Conservation (phyloP, 2,329 filamentous ascomycete species). For the Fusarium sp. region DNA sequence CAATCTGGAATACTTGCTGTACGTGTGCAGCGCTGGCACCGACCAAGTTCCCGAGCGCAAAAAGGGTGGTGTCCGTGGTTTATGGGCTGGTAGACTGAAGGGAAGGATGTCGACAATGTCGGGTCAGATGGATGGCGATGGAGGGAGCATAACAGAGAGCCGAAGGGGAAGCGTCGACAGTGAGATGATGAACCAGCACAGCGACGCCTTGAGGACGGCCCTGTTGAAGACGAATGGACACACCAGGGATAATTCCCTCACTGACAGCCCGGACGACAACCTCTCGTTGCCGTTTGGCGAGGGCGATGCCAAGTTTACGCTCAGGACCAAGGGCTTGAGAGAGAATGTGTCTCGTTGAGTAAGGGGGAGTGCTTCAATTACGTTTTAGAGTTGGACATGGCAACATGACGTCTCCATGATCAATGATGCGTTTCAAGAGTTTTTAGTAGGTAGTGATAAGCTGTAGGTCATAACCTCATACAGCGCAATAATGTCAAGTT, state of each 20-base stretch:
- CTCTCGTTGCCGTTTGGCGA: constrained; percentile 60
- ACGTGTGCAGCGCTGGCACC: constrained; percentile 84
- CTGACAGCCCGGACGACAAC: constrained; percentile 32
- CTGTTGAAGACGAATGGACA: constrained; percentile 41
- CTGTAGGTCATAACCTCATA: neutral
- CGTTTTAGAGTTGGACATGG: neutral
- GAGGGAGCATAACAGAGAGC: constrained; percentile 52
- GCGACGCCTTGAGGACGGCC: constrained; percentile 55
- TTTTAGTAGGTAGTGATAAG: neutral
- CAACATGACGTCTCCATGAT: neutral
- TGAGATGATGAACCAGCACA: constrained; percentile 51
- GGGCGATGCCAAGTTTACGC: constrained; percentile 57
- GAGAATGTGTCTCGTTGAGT: constrained; percentile 54
- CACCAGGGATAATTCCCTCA: constrained; percentile 19
- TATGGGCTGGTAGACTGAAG: constrained; percentile 63
- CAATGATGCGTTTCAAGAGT: neutral
- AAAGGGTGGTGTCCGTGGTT: constrained; percentile 68
- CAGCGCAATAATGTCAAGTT: neutral
- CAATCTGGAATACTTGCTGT: constrained; percentile 92
- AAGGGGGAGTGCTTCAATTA: neutral
- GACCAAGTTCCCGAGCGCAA: constrained; percentile 71
- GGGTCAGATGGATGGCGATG: constrained; percentile 48
- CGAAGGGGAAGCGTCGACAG: constrained; percentile 58
- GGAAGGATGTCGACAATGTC: constrained; percentile 48
- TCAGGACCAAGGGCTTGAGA: constrained; percentile 66